phyloP scores from a whole-genome alignment of 1,139 yeast genomes.

The Yamadazyma atmosphaerica region DNA sequence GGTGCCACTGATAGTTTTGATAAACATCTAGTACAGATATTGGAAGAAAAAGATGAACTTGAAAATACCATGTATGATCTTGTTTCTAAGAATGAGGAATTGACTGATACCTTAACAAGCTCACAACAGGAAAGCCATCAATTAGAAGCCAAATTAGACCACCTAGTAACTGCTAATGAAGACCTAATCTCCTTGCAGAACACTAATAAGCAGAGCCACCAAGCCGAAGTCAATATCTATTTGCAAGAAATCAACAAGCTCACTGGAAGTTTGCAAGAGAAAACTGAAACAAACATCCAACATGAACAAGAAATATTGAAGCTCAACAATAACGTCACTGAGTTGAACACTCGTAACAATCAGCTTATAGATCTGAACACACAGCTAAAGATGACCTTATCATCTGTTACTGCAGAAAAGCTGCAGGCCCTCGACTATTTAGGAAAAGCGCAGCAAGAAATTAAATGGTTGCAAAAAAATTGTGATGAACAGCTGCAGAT shows the following conservation, averaged over 20 bases:
- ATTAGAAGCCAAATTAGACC: neutral
- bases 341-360: neutral
- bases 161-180: neutral
- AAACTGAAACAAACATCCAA: neutral
- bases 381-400: neutral
- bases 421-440: neutral
- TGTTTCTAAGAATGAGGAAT: neutral
- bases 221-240: neutral
- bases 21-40: neutral
- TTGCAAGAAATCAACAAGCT: slow-evolving; percentile 1
- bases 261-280: neutral
- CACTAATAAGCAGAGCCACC: slow-evolving; percentile 1
- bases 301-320: neutral
- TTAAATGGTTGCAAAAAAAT: slow-evolving; percentile 1
- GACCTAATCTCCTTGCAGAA: neutral
- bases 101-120: neutral
- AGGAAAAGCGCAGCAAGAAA: neutral
- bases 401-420: neutral
- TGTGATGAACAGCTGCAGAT: neutral
- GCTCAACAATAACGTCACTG: neutral
- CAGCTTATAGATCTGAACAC: neutral
- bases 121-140: neutral
- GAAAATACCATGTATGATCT: neutral
- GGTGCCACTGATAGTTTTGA: neutral
- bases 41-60: slow-evolving; percentile 1